phyloP scores from a whole-genome alignment of 306 rosid genomes.

The Citrullus amarus region DNA sequence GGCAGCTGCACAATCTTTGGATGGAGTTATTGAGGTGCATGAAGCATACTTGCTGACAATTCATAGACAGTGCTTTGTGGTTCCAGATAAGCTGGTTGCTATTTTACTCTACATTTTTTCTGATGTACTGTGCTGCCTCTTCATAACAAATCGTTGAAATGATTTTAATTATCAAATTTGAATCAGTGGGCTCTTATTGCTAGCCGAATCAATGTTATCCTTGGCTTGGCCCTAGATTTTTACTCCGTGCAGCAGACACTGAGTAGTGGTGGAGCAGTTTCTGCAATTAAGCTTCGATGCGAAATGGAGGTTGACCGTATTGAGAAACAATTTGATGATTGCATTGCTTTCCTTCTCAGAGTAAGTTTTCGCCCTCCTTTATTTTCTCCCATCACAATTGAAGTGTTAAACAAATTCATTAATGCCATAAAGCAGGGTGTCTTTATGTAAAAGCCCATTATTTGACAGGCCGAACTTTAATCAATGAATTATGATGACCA shows the following conservation, averaged over 20 bases:
- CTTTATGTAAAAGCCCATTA: not conserved
- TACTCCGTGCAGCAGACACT: conserved; percentile 71
- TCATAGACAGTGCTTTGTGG: conserved; percentile 94
- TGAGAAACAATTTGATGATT: conserved; percentile 90
- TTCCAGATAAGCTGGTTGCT: conserved; percentile 92
- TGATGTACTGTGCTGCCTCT: conserved; percentile 1
- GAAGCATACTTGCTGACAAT: conserved; percentile 79
- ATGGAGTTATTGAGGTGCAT: conserved; percentile 90
- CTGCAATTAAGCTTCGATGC: conserved; percentile 82
- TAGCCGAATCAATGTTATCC: conserved; percentile 83
- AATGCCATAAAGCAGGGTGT: not conserved
- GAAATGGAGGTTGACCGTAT: conserved; percentile 91
- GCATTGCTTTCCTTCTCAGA: conserved; percentile 88
- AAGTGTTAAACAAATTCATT: not conserved
- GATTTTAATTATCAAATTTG: conserved; percentile 13
- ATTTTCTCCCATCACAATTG: not conserved
- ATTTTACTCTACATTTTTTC: conserved; percentile 6
- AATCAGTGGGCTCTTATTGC: conserved; percentile 92
- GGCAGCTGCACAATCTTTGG: conserved; percentile 71
- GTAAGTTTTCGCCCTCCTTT: conserved; percentile 27
- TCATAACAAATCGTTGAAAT: conserved; percentile 19
- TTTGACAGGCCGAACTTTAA: not conserved
- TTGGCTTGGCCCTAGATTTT: conserved; percentile 84
- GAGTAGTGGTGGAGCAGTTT: conserved; percentile 73
- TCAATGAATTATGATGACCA: not conserved